Evolutionary conservation across 192 early-diverging fungal species (phyloP).

Genomic region (Glomus cerebriforme): DNA sequence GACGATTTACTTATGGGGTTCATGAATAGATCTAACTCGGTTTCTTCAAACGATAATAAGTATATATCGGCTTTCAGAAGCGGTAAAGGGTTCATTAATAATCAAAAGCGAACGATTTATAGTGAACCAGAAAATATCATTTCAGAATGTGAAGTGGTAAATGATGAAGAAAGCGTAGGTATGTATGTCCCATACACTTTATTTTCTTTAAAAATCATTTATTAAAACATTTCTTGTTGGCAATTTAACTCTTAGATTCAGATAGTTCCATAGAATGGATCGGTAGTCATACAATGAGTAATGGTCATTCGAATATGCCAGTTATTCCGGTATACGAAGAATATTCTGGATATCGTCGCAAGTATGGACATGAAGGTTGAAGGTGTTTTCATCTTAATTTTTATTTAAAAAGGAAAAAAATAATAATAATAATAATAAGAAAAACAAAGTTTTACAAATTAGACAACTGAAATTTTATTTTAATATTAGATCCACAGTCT

Average conservation of each 20-base stretch:
- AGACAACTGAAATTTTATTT: background rate
- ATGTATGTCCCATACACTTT: background rate
- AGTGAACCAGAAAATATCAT: constrained; percentile 1
- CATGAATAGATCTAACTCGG: constrained; percentile 22
- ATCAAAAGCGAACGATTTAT: background rate
- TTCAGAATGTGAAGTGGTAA: background rate
- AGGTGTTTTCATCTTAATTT: constrained; percentile 17
- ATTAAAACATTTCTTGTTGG: background rate
- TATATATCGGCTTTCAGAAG: background rate
- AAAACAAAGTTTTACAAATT: background rate
- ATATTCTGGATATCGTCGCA: constrained; percentile 31
- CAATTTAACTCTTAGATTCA: constrained; percentile 9
- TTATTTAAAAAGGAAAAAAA: background rate
- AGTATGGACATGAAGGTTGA: constrained; percentile 31
- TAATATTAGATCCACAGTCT: constrained; percentile 24
- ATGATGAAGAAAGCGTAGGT: background rate
- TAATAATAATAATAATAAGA: background rate
- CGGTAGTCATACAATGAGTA: background rate
- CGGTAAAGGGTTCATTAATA: background rate
- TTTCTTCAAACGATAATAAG: background rate
- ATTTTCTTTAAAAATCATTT: background rate
- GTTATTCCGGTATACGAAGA: constrained; percentile 3
- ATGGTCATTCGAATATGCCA: background rate
- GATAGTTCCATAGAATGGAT: constrained; percentile 5
- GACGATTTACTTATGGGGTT: constrained; percentile 9